Percentiles rank a stretch among this genome's conserved stretches.
These are phyloP conservation scores for Musa acuminata DNA, from an alignment of 176 grass and related monocot species.

Conservation along the genomic window DNA sequence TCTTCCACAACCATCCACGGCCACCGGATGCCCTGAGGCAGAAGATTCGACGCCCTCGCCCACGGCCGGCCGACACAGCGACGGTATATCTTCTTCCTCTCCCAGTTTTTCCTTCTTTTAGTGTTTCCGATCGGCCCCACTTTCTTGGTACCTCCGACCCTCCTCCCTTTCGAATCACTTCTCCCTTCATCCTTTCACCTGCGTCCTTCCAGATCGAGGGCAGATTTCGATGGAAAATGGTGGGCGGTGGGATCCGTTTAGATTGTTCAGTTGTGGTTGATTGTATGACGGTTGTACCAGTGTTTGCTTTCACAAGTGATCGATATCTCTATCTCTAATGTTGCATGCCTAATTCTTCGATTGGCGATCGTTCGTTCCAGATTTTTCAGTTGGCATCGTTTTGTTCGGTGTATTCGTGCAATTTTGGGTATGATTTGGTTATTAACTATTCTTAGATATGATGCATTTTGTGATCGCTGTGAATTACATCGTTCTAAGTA, in stretches of 20 bases:
- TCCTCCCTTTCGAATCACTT: not conserved
- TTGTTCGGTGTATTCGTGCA: no score
- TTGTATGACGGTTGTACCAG: no score
- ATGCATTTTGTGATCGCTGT: no score
- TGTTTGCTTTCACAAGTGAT: no score
- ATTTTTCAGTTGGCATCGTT: no score
- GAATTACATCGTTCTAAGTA: no score
- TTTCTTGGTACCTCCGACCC: not conserved
- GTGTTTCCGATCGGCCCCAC: not conserved
- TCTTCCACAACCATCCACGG: not conserved
- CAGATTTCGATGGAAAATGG: not conserved
- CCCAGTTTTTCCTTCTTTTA: not conserved
- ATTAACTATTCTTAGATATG: no score
- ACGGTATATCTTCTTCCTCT: not conserved
- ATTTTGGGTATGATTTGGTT: no score
- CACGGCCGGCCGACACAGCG: not conserved
- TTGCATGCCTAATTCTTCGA: no score
- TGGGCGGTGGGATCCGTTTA: not conserved
- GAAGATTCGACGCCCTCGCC: not conserved
- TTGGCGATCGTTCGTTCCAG: no score
- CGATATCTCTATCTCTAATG: no score
- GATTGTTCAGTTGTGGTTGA: no score
- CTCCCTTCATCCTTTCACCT: not conserved
- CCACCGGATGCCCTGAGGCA: not conserved
- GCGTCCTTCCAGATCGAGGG: not conserved